A percentile compares a stretch with the other conserved stretches of the same genome.
Evolutionary conservation across 2,329 filamentous ascomycete species (phyloP).

Genomic region (Colletotrichum orbiculare): DNA sequence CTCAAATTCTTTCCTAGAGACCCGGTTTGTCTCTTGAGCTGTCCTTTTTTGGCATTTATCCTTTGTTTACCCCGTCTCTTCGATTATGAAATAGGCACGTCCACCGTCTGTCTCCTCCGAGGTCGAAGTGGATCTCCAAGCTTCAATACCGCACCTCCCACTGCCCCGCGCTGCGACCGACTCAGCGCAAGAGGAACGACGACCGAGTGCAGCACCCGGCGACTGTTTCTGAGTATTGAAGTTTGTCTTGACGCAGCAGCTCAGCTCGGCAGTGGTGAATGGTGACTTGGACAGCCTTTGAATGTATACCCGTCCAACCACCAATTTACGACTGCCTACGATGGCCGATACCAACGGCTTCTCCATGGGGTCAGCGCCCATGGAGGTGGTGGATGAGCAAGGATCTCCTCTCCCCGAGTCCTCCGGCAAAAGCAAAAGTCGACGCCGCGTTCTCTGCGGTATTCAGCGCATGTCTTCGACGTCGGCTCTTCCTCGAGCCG

Average conservation of each 20-base stretch:
- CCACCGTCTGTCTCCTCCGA: slow-evolving; percentile 16
- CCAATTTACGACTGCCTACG: not conserved
- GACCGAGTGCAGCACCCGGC: slow-evolving; percentile 8
- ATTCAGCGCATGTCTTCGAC: slow-evolving; percentile 87
- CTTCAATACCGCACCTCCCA: slow-evolving; percentile 6
- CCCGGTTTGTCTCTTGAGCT: not conserved
- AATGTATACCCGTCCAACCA: slow-evolving; percentile 15
- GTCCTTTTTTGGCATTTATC: not conserved
- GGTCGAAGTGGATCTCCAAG: slow-evolving; percentile 23
- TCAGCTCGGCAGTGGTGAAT: not conserved
- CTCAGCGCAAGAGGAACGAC: slow-evolving; percentile 1
- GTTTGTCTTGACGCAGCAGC: not conserved
- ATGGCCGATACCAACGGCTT: slow-evolving; percentile 32
- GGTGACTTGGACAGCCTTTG: not conserved
- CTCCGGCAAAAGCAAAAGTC: slow-evolving; percentile 71
- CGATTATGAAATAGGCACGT: slow-evolving; percentile 33
- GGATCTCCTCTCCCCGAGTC: slow-evolving; percentile 41
- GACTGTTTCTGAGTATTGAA: not conserved
- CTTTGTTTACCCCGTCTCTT: not conserved
- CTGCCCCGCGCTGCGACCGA: slow-evolving; percentile 22
- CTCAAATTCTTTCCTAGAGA: slow-evolving; percentile 22
- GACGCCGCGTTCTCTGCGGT: slow-evolving; percentile 76
- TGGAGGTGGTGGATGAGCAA: slow-evolving; percentile 41
- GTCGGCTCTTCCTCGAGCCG: slow-evolving; percentile 73
- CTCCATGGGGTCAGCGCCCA: slow-evolving; percentile 20